Base-by-base conservation (phyloP, 2,329 filamentous ascomycete species). In the Fusarium luffae region DNA sequence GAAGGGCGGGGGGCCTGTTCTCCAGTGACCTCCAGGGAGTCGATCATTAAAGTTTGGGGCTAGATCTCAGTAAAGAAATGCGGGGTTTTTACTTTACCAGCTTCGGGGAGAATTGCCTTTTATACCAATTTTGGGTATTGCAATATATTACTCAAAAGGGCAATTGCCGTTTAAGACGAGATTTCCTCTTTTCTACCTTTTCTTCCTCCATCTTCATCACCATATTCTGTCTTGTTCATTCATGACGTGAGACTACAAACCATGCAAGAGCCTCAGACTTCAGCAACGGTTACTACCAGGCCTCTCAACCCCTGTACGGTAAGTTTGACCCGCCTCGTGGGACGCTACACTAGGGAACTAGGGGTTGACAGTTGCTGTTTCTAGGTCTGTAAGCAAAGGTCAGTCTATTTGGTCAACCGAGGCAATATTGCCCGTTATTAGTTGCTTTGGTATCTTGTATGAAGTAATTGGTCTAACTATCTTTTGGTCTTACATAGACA, bases 361-460 rank as follows among this genome's bases (percentile, higher is more conserved):
- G 23, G 30, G 18, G 30, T 64, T 69, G 30, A 69, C 18, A 40
- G 25, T 59, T 60, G 18, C 59, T 47, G 23, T 48, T 30, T 27
- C 25, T 56, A 74, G 72, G 49, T 61, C 48, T 74, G 72, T 43
- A 74, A 73, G 46, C 68, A 71, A 55, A 67, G 70, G 72, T 73
- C 7, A 73, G 71, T 66, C 32, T 54, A 27, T 40, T 7, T 46
- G 46, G 68, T 49, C 43, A 28, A 25, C 23, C 19, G 12, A 48
- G 63, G 61, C 44, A 72, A 59, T 67, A 30, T 30, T 25, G 25
- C 56, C 66, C 52, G 46, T 50, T 42, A 19, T 28, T 18, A 14
- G 32, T 50, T 61, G n/a, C 34, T 65, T 34, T 16, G n/a, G 37
- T 16, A 23, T 28, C 25, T 42, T 40, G 7, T 25, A 18, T 13